A percentile compares a stretch with the other conserved stretches of the same genome.
Conservation (phyloP, 441 rosid genomes). For the Isatis lusitanica region DNA sequence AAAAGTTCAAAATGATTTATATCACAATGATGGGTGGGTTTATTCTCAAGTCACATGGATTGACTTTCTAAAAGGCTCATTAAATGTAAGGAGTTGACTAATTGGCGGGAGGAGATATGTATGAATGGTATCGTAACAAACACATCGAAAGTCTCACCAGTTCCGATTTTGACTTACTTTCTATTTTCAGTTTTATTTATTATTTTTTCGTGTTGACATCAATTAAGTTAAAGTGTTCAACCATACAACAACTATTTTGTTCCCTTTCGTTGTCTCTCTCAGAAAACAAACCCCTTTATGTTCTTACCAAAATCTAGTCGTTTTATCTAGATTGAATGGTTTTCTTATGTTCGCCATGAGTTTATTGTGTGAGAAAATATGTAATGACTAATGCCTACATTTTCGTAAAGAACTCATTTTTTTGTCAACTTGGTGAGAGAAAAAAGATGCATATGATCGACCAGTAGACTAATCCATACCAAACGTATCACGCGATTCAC, state of each 20-base stretch:
- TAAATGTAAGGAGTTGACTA: constrained; percentile 36
- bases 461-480: not conserved
- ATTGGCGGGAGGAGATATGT: constrained; percentile 17
- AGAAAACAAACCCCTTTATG: constrained; percentile 14
- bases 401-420: not conserved
- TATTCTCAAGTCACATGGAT: constrained; percentile 29
- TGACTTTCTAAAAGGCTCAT: constrained; percentile 26
- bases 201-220: constrained; percentile 27
- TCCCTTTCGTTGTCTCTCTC: constrained; percentile 6
- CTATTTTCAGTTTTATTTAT: not conserved
- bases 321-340: not conserved
- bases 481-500: not conserved
- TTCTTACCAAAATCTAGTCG: constrained; percentile 18
- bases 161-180: constrained; percentile 33
- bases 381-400: not conserved
- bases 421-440: not conserved
- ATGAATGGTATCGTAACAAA: constrained; percentile 18
- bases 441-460: not conserved
- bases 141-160: constrained; percentile 30
- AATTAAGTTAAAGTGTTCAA: constrained; percentile 26
- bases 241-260: constrained; percentile 37
- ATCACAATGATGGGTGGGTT: constrained; percentile 6
- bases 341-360: too few species aligned
- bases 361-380: not conserved
- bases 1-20: not conserved